Evolutionary conservation across 371 early-diverging fungal genomes (phyloP), one percentile per base, ranked within the genome.

Genomic region (Blastocladiella emersonii): DNA sequence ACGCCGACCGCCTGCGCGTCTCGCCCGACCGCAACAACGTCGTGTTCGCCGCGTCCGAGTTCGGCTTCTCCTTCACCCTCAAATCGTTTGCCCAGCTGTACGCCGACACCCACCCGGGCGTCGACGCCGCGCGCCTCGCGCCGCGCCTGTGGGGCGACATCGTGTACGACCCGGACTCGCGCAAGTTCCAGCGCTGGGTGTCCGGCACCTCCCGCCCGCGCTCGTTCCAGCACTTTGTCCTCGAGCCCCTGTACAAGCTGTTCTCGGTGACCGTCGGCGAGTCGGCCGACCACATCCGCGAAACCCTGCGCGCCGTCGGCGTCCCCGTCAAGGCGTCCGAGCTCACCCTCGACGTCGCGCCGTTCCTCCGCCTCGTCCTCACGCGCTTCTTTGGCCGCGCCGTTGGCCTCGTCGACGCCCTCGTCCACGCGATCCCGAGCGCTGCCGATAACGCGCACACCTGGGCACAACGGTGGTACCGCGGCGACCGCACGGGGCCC

Each of bases 11-110:
- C 15, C 72, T 83, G 65, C 75, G 93, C 43, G 69, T 97, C 25
- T 93, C 93, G 6, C 98, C 98, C 5, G 96, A 95, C 67, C 81
- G 80, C 19, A 95, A 95, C 57, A 98, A 96, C 69, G 98, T 98
- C n/a, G 88, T 88, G 70, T 98, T 98, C 74, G 94, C 95, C 0
- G 90, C 91, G 0, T 83, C 85, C 48, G 85, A 89, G 62, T 85
- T 88, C 70, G 93, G 96, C n/a, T 97, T 92, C 93, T 88, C 88
- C 70, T 97, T 98, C 72, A 82, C 92, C 7, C 76, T 98, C 12
- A 77, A 83, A 64, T 89, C 94, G n/a, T 97, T 98, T 78, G 92
- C 97, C 23, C 77, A 84, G 65, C 76, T 89, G 44, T 98, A 98
- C 71, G 74, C 87, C 0, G 90, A 90, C 59, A 79, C 84, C 36